Evolutionary conservation across 805 yeast species (phyloP).

Genomic region (fission yeast (Schizosaccharomyces pombe)): DNA sequence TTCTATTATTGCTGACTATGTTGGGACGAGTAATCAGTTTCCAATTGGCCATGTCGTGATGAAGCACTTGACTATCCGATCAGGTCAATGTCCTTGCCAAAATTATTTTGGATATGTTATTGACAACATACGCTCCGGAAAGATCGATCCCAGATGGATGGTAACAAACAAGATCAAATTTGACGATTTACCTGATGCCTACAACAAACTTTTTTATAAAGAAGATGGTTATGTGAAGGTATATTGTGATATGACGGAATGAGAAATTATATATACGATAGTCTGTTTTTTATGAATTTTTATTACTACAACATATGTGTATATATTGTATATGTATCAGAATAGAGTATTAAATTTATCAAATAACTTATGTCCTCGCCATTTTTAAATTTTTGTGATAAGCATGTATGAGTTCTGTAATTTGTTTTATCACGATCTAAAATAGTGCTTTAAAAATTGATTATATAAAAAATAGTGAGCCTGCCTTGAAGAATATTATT

Average conservation of each 20-base stretch:
- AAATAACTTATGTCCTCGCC: no score
- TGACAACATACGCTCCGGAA: neutral
- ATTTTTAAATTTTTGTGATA: no score
- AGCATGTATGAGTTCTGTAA: no score
- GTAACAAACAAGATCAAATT: neutral
- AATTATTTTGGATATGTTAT: neutral
- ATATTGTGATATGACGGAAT: neutral
- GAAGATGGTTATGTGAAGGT: neutral
- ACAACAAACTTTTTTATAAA: neutral
- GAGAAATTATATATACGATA: neutral
- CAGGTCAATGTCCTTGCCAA: slow-evolving; percentile 2
- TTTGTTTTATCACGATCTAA: no score
- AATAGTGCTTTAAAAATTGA: no score
- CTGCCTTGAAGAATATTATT: no score
- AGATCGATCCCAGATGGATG: neutral
- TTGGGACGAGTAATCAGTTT: slow-evolving; percentile 9
- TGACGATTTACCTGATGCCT: neutral
- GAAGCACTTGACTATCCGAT: neutral
- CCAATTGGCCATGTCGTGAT: slow-evolving; percentile 6
- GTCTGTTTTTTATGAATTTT: no score
- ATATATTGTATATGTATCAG: no score
- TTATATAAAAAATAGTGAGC: no score
- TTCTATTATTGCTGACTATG: slow-evolving; percentile 7
- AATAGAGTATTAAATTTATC: no score
- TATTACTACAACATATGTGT: no score